These are phyloP conservation scores for Ajuga reptans DNA, from an alignment of 305 asterid species.

Conservation along the genomic window DNA sequence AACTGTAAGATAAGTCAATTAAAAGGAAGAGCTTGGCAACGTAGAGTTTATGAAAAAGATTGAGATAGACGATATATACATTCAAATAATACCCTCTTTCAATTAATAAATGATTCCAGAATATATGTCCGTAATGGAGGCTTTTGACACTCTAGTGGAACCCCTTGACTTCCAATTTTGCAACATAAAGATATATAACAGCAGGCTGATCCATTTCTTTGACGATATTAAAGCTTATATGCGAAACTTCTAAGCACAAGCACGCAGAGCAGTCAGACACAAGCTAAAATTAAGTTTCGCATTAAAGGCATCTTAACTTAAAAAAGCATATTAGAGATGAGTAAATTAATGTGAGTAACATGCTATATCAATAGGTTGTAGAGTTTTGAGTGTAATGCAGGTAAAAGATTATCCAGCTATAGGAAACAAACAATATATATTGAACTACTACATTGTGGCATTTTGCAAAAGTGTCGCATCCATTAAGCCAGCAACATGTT, in stretches of 20 bases:
- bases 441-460: neutral
- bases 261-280: neutral
- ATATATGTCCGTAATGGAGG: neutral
- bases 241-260: neutral
- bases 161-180: neutral
- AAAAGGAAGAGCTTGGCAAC: conserved; percentile 1
- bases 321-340: neutral
- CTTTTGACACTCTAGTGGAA: neutral
- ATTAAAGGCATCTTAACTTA: neutral
- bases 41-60: neutral
- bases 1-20: neutral
- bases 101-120: conserved; percentile 1
- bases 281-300: neutral
- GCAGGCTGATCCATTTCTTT: neutral
- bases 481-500: neutral
- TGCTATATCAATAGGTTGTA: neutral
- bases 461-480: neutral
- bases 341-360: neutral
- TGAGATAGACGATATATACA: neutral
- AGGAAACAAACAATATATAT: neutral
- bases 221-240: neutral
- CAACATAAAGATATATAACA: neutral
- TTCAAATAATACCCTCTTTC: conserved; percentile 4
- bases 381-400: neutral
- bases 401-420: neutral